Evolutionary conservation across 2,329 filamentous ascomycete species (phyloP).

Genomic region (Ophidiomyces ophidiicola): DNA sequence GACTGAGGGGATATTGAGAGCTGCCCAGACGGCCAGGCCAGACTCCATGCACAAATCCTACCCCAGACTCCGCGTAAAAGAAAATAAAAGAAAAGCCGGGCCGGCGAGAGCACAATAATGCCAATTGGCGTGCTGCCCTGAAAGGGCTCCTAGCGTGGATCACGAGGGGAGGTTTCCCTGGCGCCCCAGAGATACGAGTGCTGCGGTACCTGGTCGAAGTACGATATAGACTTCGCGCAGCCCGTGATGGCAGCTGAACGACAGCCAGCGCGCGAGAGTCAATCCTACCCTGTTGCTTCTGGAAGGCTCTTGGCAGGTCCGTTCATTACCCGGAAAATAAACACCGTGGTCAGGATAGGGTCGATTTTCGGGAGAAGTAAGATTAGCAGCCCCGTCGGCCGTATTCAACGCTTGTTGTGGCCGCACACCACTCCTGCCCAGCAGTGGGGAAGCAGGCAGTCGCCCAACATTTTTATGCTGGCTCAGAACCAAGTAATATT

Average conservation of each 20-base stretch:
- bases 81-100: slow-evolving; percentile 4
- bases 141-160: too few relatives aligned
- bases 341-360: background rate
- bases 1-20: background rate
- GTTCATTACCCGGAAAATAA: slow-evolving; percentile 11
- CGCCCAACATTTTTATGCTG: too few relatives aligned
- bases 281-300: slow-evolving; percentile 10
- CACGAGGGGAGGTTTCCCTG: slow-evolving; percentile 1
- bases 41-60: slow-evolving; percentile 3
- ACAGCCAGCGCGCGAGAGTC: background rate
- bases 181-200: slow-evolving; percentile 9
- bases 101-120: slow-evolving; percentile 2
- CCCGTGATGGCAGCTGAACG: slow-evolving; percentile 2
- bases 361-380: too few relatives aligned
- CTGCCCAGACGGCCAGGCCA: background rate
- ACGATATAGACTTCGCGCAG: background rate
- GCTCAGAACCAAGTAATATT: too few relatives aligned
- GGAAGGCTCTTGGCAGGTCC: slow-evolving; percentile 8
- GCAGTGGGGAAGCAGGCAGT: too few relatives aligned
- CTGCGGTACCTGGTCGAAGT: slow-evolving; percentile 1
- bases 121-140: too few relatives aligned
- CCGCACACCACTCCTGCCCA: too few relatives aligned
- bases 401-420: too few relatives aligned
- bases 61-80: slow-evolving; percentile 11
- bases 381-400: too few relatives aligned